These are phyloP conservation scores for Nematodospora valgi DNA, from an alignment of 805 yeast species.

Conservation along the genomic window DNA sequence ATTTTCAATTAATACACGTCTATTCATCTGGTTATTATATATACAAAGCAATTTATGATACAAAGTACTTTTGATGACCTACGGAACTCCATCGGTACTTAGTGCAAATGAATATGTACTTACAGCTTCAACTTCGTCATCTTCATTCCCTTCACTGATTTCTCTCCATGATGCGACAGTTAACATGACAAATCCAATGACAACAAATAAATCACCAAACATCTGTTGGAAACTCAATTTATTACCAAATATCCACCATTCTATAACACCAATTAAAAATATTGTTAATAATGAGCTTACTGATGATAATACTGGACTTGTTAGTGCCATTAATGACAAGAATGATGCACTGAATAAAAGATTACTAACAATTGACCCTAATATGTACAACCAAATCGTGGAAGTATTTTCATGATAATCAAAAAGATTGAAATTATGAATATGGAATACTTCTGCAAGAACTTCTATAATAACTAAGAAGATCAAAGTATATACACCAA, in stretches of 20 bases:
- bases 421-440: constrained; percentile 59
- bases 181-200: constrained; percentile 65
- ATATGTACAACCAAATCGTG: constrained; percentile 44
- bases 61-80: no score
- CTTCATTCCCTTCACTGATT: constrained; percentile 47
- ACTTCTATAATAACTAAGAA: constrained; percentile 43
- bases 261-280: constrained; percentile 72
- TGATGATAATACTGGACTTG: constrained; percentile 79
- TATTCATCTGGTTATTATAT: not conserved
- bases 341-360: constrained; percentile 68
- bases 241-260: constrained; percentile 65
- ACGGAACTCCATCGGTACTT: constrained; percentile 18
- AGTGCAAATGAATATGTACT: constrained; percentile 42
- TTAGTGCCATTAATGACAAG: constrained; percentile 73
- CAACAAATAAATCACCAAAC: constrained; percentile 65
- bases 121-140: constrained; percentile 42
- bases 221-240: constrained; percentile 54
- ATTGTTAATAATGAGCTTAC: constrained; percentile 71
- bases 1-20: not conserved
- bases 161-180: constrained; percentile 66
- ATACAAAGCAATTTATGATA: no score
- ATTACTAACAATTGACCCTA: constrained; percentile 58
- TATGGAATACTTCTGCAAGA: constrained; percentile 48
- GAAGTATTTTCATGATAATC: constrained; percentile 33
- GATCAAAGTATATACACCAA: constrained; percentile 45